Conservation (phyloP, 148 eudicot species). For the Arbutus unedo region DNA sequence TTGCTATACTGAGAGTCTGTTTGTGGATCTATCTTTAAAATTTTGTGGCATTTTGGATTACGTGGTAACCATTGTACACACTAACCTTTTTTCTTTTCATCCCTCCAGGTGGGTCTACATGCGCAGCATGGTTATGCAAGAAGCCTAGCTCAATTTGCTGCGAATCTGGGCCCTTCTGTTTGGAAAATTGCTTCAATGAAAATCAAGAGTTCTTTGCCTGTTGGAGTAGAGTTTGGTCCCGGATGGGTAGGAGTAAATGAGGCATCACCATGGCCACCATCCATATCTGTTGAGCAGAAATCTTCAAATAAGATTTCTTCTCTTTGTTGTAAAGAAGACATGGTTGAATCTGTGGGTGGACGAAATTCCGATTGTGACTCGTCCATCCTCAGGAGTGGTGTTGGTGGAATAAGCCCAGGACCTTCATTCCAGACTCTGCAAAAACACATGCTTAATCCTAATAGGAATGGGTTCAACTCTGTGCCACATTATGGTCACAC, state of each 20-base stretch:
- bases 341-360: slow-evolving; percentile 25
- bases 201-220: slow-evolving; percentile 51
- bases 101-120: slow-evolving; percentile 59
- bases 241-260: slow-evolving; percentile 77
- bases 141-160: slow-evolving; percentile 81
- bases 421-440: slow-evolving; percentile 6
- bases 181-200: slow-evolving; percentile 78
- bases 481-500: slow-evolving; percentile 27
- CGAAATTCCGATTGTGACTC: slow-evolving; percentile 30
- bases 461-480: slow-evolving; percentile 40
- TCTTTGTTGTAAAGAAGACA: slow-evolving; percentile 18
- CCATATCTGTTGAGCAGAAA: slow-evolving; percentile 29
- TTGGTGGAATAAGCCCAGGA: slow-evolving; percentile 14
- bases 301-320: slow-evolving; percentile 21
- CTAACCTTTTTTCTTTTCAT: background rate
- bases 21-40: background rate
- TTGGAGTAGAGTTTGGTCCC: slow-evolving; percentile 68
- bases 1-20: background rate
- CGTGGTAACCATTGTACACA: background rate
- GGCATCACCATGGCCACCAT: slow-evolving; percentile 21
- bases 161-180: slow-evolving; percentile 68
- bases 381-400: slow-evolving; percentile 24
- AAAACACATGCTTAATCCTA: slow-evolving; percentile 15
- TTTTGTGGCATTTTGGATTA: slow-evolving; percentile 1
- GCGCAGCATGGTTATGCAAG: slow-evolving; percentile 67